A percentile compares a stretch with the other conserved stretches of the same genome.
Conservation (phyloP, 768 basidiomycete genomes). For the Melanogaster broomeanus region DNA sequence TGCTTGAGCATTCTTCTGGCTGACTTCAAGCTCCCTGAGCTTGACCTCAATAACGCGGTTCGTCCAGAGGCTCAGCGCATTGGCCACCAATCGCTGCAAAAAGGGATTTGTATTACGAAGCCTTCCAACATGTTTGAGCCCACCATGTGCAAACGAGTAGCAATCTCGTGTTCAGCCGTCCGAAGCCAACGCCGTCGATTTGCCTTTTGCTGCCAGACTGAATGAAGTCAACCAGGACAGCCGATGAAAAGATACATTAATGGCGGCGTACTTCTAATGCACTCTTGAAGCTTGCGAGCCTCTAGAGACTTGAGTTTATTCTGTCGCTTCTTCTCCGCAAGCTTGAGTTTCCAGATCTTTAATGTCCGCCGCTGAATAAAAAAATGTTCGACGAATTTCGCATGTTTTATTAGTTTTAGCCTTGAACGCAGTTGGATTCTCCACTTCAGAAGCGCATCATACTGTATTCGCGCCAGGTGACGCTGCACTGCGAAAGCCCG, state of each 20-base stretch:
- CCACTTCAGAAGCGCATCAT: constrained; percentile 57
- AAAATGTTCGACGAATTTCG: constrained; percentile 52
- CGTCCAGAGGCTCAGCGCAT: constrained; percentile 61
- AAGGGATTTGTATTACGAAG: neutral
- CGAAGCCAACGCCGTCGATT: constrained; percentile 41
- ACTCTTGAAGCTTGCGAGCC: constrained; percentile 30
- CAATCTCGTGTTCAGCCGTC: constrained; percentile 46
- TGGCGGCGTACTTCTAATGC: constrained; percentile 34
- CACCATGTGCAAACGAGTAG: constrained; percentile 43
- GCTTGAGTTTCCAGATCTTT: constrained; percentile 47
- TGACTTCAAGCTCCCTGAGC: constrained; percentile 66
- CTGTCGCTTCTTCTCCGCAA: constrained; percentile 46
- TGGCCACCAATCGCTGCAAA: constrained; percentile 52
- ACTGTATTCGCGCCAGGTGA: constrained; percentile 33
- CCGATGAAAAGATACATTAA: constrained; percentile 20
- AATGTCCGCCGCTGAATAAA: constrained; percentile 51
- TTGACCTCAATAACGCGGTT: constrained; percentile 74
- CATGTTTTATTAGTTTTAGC: constrained; percentile 52
- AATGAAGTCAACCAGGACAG: constrained; percentile 7
- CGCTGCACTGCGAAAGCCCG: constrained; percentile 47
- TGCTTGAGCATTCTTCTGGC: constrained; percentile 44
- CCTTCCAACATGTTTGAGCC: constrained; percentile 8
- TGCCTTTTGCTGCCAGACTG: constrained; percentile 51
- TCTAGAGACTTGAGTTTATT: constrained; percentile 47
- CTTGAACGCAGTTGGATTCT: constrained; percentile 51